Evolutionary conservation across 768 basidiomycete species (phyloP).

Genomic region (Agrocybe praecox): DNA sequence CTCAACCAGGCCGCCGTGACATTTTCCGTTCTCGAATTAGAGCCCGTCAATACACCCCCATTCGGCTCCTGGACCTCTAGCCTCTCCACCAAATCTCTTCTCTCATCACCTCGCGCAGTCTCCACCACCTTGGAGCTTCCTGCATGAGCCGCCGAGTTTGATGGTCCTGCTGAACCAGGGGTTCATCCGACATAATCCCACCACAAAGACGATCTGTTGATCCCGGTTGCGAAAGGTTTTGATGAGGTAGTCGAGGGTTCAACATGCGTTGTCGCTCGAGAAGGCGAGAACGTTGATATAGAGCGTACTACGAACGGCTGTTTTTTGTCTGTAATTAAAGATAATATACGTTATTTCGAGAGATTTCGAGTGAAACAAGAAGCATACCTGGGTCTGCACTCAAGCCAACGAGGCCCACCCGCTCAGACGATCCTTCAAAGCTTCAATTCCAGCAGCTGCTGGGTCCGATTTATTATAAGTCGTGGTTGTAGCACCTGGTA

Average conservation of each 20-base stretch:
- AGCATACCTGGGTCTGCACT: too few relatives aligned
- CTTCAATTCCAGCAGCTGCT: too few relatives aligned
- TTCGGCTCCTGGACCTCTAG: background rate
- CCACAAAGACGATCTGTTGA: background rate
- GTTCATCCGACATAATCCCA: slow-evolving; percentile 7
- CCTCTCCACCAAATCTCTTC: background rate
- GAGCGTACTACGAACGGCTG: background rate
- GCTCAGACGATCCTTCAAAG: too few relatives aligned
- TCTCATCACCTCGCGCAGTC: background rate
- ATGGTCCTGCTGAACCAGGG: background rate
- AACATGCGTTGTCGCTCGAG: background rate
- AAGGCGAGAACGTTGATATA: background rate
- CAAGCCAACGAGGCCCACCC: too few relatives aligned
- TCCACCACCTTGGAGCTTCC: background rate
- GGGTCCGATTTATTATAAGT: too few relatives aligned
- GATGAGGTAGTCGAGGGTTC: background rate
- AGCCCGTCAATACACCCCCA: background rate
- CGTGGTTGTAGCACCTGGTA: too few relatives aligned
- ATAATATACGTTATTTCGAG: too few relatives aligned
- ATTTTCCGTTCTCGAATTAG: background rate
- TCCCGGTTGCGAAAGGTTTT: background rate
- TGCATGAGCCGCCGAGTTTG: background rate
- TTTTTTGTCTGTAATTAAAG: background rate
- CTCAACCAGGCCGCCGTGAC: slow-evolving; percentile 46
- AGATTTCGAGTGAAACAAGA: too few relatives aligned